Evolutionary conservation across 495 filamentous ascomycete genomes (phyloP), one percentile per base, ranked within the genome.

Genomic region (Annulohypoxylon maeteangense): DNA sequence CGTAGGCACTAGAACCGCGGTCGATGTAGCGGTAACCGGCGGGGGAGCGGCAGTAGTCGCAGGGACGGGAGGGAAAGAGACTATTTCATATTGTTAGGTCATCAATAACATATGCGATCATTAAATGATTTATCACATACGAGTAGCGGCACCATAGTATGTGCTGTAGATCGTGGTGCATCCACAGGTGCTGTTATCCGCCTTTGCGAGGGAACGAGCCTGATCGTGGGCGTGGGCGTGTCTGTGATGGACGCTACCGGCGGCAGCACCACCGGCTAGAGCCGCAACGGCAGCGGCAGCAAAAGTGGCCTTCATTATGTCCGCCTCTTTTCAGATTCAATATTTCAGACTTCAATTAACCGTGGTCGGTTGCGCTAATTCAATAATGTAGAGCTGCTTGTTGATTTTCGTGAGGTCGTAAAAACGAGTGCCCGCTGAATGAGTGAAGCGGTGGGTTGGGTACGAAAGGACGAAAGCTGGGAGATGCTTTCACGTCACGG

Each of bases 341-440:
- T 51, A 57, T 27, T 27, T 40, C 51, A 62, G 74, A 74, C 34
- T 66, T 55, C 56, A 65, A 68, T 34, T 51, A 40, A 62, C 34
- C 51, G 44, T 44, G n/a, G 50, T 48, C 62, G 51, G 38, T 20
- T 59, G 62, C 62, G 57, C 62, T 48, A 62, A 61, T 72, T 72
- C 22, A 56, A 72, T 23, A 63, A 40, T 74, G 70, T 70, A 74
- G 66, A 67, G 65, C 56, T 29, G 51, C 68, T 73, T 86, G 77
- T 76, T 78, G 72, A 68, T 67, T 78, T 74, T 75, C 67, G 74
- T 72, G 72, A 80, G 78, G 36, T 73, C 70, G 70, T 73, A 68
- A 75, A 82, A 94, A 93, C 82, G 92, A 95, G 84, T 90, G 92
- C 91, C 93, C 92, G 93, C 93, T 95, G 85, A 96, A 96, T 76